Percentiles rank a stretch among this genome's conserved stretches.
These are phyloP conservation scores for Pseudogymnoascus sp. DNA, from an alignment of 2,329 filamentous ascomycete genomes.

Conservation along the genomic window DNA sequence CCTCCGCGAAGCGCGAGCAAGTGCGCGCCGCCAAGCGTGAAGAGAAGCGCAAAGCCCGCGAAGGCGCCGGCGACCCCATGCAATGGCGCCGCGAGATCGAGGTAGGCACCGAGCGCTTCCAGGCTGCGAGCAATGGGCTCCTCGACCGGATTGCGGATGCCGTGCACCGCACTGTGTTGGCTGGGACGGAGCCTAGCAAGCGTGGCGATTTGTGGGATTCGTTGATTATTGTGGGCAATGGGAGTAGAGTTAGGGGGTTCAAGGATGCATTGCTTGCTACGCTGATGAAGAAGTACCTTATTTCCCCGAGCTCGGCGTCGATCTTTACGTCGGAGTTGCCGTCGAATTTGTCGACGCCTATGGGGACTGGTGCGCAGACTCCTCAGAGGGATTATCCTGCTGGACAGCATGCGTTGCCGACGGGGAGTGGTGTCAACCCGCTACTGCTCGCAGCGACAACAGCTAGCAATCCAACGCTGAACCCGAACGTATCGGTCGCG, in stretches of 20 bases:
- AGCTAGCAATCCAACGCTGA: conserved; percentile 37
- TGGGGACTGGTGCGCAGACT: conserved; percentile 85
- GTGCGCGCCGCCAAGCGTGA: conserved; percentile 25
- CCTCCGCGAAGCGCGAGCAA: conserved; percentile 24
- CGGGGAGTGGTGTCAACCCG: conserved; percentile 68
- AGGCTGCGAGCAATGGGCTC: conserved; percentile 61
- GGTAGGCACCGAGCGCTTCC: conserved; percentile 70
- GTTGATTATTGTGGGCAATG: conserved; percentile 86
- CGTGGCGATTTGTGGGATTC: conserved; percentile 87
- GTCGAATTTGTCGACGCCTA: conserved; percentile 84
- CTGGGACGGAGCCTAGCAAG: conserved; percentile 77
- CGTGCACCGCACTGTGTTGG: conserved; percentile 76
- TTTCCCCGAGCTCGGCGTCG: conserved; percentile 86
- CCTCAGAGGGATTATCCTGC: conserved; percentile 51
- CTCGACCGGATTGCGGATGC: conserved; percentile 78
- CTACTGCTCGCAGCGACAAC: conserved; percentile 87
- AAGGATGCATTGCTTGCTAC: conserved; percentile 81
- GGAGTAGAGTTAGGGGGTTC: conserved; percentile 67
- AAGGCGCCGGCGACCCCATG: conserved; percentile 38
- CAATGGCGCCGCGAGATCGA: conserved; percentile 63
- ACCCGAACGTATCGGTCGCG: conserved; percentile 35
- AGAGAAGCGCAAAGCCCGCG: conserved; percentile 26
- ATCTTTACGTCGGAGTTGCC: conserved; percentile 97
- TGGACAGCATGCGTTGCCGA: conserved; percentile 51
- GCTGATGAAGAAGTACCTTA: conserved; percentile 73